phyloP scores from a whole-genome alignment of 1,284 basidiomycete genomes.

The Earliella scabrosa region DNA sequence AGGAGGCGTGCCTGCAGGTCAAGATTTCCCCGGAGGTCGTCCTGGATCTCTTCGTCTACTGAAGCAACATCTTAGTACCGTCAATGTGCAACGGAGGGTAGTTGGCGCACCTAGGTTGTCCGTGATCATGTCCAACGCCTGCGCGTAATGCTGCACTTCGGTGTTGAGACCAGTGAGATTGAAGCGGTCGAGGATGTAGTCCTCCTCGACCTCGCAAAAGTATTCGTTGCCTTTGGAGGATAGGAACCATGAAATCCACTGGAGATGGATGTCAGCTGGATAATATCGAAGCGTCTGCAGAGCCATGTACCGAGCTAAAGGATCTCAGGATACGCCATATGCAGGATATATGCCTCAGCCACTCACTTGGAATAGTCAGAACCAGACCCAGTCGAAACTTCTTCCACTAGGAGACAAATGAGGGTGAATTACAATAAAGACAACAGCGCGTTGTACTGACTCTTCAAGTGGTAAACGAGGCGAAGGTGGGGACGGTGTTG shows the following conservation, averaged over 20 bases:
- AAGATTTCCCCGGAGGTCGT: slow-evolving; percentile 79
- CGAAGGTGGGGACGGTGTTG: not conserved
- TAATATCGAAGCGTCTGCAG: not conserved
- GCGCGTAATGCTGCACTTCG: slow-evolving; percentile 93
- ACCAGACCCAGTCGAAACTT: slow-evolving; percentile 84
- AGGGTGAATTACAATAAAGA: not conserved
- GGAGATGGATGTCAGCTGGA: slow-evolving; percentile 5
- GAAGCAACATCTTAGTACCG: not conserved
- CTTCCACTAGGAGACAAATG: slow-evolving; percentile 64
- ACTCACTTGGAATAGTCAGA: slow-evolving; percentile 88
- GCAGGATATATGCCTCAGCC: slow-evolving; percentile 18
- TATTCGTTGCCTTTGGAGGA: slow-evolving; percentile 98
- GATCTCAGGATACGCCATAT: slow-evolving; percentile 6
- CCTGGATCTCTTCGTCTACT: slow-evolving; percentile 79
- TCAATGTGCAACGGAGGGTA: not conserved
- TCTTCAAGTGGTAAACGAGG: no score
- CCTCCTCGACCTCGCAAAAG: slow-evolving; percentile 99
- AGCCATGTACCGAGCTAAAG: slow-evolving; percentile 41
- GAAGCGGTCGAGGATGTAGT: slow-evolving; percentile 98
- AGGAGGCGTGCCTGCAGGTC: slow-evolving; percentile 90
- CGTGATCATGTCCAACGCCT: slow-evolving; percentile 95
- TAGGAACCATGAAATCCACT: slow-evolving; percentile 99
- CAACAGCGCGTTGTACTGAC: not conserved
- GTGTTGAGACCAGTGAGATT: slow-evolving; percentile 97
- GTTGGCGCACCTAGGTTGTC: slow-evolving; percentile 80